Percentiles rank a stretch among this genome's conserved stretches.
Evolutionary conservation across 2,329 filamentous ascomycete species (phyloP).

Genomic region (Fusarium sp.): DNA sequence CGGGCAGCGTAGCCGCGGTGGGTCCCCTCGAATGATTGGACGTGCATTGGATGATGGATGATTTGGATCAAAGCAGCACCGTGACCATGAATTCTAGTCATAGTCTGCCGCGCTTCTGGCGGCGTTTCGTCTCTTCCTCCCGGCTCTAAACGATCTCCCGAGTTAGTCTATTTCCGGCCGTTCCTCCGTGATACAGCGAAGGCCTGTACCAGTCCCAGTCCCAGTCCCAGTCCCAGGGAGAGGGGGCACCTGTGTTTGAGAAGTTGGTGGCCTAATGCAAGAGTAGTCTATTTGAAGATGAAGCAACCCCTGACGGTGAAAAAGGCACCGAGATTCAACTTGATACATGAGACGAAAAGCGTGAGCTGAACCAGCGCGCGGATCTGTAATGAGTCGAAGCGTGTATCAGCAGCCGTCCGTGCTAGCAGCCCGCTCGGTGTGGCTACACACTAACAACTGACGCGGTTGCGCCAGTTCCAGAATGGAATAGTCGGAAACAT

Average conservation of each 20-base stretch:
- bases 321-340: conserved; percentile 30
- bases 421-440: conserved; percentile 24
- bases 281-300: conserved; percentile 19
- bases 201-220: not conserved
- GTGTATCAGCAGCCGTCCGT: conserved; percentile 42
- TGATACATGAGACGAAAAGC: conserved; percentile 47
- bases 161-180: conserved; percentile 41
- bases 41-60: conserved; percentile 8
- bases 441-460: conserved; percentile 24
- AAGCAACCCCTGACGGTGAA: conserved; percentile 24
- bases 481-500: conserved; percentile 31
- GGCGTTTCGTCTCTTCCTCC: conserved; percentile 41
- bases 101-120: conserved; percentile 42
- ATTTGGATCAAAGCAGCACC: conserved; percentile 28
- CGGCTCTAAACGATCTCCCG: conserved; percentile 26
- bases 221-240: conserved; percentile 1
- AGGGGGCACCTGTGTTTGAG: conserved; percentile 38
- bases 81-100: conserved; percentile 33
- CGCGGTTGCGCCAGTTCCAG: conserved; percentile 22
- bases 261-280: conserved; percentile 36
- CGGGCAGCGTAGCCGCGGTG: conserved; percentile 31
- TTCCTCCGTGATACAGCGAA: conserved; percentile 22
- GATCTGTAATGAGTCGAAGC: conserved; percentile 47
- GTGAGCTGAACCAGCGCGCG: conserved; percentile 40
- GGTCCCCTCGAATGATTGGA: conserved; percentile 12